Base-by-base conservation (phyloP, 2,329 filamentous ascomycete species). In the Clonostachys sp. region DNA sequence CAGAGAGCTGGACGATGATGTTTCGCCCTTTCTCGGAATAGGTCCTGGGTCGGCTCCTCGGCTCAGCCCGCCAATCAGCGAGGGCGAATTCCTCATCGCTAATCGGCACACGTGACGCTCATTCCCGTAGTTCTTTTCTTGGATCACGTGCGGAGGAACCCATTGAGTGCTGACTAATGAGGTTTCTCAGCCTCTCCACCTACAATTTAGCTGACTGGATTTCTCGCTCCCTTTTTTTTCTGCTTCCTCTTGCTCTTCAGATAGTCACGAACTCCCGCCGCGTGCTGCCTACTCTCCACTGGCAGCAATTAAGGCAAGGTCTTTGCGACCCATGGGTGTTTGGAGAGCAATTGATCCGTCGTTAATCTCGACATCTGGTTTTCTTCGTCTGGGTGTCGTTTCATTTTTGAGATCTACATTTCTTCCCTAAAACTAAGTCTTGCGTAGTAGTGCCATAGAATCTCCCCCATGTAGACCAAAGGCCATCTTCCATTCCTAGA, bases 341-440 rank as follows among this genome's bases (percentile, higher is more conserved):
- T 66, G 66, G 58, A 77, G 74, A 77, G 65, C 52, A 61, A 59
- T 58, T 52, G 73, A 74, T 77, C 74, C 72, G 67, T 77, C 74
- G 74, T 78, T 78, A 78, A 78, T 78, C 75, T 73, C 75, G 72
- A 65, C 72, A 68, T 57, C 68, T 68, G 68, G 66, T 66, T 61
- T 49, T 58, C 63, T 70, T 30, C 64, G 67, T 78, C 73, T 72
- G 70, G 63, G 65, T 70, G 67, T 65, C 70, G 75, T 78, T 78
- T 78, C 75, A 78, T 76, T 75, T 30, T 69, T 68, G 73, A 74
- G 74, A 78, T 78, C 74, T 75, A 78, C 75, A 78, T 73, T 66
- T 52, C 50, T 47, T 38, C 34, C 18, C 39, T 40, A 6, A n/a
- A n/a, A 40, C 3, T 8, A 8, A 40, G 36, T 8, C 3, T 40